phyloP scores from a whole-genome alignment of 768 basidiomycete species.

The Auricularia auricula-judae region DNA sequence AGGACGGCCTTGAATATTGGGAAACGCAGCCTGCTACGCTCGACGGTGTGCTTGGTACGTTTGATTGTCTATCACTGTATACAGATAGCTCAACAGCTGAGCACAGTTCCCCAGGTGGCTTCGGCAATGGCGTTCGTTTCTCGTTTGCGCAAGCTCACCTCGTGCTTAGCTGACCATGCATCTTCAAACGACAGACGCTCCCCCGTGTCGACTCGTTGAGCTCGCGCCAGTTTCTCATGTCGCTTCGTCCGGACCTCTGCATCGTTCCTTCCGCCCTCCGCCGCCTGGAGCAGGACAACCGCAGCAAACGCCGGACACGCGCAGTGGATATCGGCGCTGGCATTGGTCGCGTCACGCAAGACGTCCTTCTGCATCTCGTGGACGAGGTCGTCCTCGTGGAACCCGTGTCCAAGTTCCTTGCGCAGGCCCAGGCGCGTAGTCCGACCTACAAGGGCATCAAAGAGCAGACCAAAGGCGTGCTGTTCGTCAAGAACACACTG shows the following conservation, averaged over 20 bases:
- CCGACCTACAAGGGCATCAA: slow-evolving; percentile 56
- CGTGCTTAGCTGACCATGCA: background rate
- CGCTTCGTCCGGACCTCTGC: slow-evolving; percentile 69
- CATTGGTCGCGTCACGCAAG: slow-evolving; percentile 82
- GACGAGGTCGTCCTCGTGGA: slow-evolving; percentile 84
- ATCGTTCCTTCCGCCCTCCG: slow-evolving; percentile 65
- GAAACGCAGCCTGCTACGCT: slow-evolving; percentile 64
- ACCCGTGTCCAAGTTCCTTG: slow-evolving; percentile 70
- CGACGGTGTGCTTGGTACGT: slow-evolving; percentile 75
- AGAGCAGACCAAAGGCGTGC: slow-evolving; percentile 55
- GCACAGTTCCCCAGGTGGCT: slow-evolving; percentile 28
- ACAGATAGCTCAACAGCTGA: slow-evolving; percentile 16
- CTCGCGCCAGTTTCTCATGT: slow-evolving; percentile 78
- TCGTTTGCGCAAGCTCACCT: slow-evolving; percentile 18
- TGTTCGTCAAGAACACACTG: slow-evolving; percentile 67
- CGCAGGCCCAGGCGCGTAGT: slow-evolving; percentile 46
- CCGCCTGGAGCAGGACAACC: slow-evolving; percentile 25
- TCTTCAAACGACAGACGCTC: slow-evolving; percentile 44
- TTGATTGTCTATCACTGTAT: background rate
- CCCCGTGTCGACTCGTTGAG: slow-evolving; percentile 86
- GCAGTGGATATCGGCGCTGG: slow-evolving; percentile 93
- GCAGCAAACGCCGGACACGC: slow-evolving; percentile 35
- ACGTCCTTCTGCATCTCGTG: slow-evolving; percentile 82
- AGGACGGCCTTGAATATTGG: slow-evolving; percentile 85
- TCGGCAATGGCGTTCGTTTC: slow-evolving; percentile 40